Conservation (phyloP, 306 rosid species). For the Canavalia gladiata region DNA sequence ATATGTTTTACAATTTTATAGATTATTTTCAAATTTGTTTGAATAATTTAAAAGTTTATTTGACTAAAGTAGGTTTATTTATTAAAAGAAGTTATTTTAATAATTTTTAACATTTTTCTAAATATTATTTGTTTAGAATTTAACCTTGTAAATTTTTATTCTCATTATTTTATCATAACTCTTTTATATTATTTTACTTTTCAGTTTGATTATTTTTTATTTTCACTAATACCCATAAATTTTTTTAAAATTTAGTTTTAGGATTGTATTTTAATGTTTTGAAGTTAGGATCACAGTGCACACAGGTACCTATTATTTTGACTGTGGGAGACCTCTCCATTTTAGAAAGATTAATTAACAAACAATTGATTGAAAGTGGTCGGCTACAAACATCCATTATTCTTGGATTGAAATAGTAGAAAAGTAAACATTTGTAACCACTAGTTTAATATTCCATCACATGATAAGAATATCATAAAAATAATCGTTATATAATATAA, state of each 20-base stretch:
- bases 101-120: too few species aligned
- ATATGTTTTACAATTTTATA: too few species aligned
- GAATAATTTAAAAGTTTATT: too few species aligned
- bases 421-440: slow-evolving; percentile 30
- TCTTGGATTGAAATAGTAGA: slow-evolving; percentile 2
- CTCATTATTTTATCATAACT: too few species aligned
- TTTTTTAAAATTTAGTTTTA: neutral
- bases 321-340: neutral
- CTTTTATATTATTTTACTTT: too few species aligned
- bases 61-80: too few species aligned
- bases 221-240: too few species aligned
- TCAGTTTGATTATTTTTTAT: neutral
- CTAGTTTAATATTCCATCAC: slow-evolving; percentile 44
- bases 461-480: neutral
- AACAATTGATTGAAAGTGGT: slow-evolving; percentile 42
- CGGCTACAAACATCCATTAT: slow-evolving; percentile 50
- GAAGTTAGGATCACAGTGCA: slow-evolving; percentile 11
- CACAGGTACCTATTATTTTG: slow-evolving; percentile 36
- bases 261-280: slow-evolving; percentile 23
- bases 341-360: slow-evolving; percentile 22
- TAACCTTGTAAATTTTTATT: too few species aligned
- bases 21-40: too few species aligned
- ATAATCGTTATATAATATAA: neutral
- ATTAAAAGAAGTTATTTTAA: too few species aligned
- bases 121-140: too few species aligned